Evolutionary conservation across 2,329 filamentous ascomycete genomes (phyloP), one percentile per base, ranked within the genome.

Genomic region (Periconia digitata): DNA sequence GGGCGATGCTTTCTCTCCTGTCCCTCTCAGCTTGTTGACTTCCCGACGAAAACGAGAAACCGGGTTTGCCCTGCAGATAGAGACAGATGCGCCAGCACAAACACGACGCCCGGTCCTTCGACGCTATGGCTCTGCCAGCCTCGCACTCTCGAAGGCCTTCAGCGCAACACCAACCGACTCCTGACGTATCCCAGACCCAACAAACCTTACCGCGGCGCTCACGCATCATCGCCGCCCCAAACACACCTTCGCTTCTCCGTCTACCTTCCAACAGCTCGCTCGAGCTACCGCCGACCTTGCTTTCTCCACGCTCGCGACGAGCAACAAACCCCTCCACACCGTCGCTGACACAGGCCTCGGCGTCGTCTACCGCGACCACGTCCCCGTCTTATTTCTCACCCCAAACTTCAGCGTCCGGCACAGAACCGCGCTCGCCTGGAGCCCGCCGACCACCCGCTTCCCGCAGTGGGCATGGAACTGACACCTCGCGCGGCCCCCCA

Each of bases 381-480:
- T 59, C 62, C 43, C 54, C 54, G 41, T 66, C 67, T 24, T 70
- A 68, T 57, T 70, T 68, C 44, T 59, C 62, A n/a, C 56, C 65
- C 6, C 64, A 67, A 49, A 50, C 63, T 29, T 49, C 56, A 40
- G 42, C 63, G 3, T 59, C 64, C 29, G 59, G 54, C 49, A 61
- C 56, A 38, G 66, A 69, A 34, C 36, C 60, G 32, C 64, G 65
- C 55, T 68, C 63, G 43, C 63, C 67, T 17, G 55, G 53, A 35
- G 47, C 54, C 29, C 69, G 69, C 65, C 64, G 72, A 54, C 70
- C 76, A 23, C 77, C 76, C 35, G 75, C 76, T 20, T 78, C 76
- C 41, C 72, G 72, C 53, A 76, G 73, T 55, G 75, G 72, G 44
- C 70, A 76, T 72, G 76, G 76, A 58, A 76, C 79, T 70, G 74